Conservation (phyloP, 768 basidiomycete genomes). For the Lentinula sp. region DNA sequence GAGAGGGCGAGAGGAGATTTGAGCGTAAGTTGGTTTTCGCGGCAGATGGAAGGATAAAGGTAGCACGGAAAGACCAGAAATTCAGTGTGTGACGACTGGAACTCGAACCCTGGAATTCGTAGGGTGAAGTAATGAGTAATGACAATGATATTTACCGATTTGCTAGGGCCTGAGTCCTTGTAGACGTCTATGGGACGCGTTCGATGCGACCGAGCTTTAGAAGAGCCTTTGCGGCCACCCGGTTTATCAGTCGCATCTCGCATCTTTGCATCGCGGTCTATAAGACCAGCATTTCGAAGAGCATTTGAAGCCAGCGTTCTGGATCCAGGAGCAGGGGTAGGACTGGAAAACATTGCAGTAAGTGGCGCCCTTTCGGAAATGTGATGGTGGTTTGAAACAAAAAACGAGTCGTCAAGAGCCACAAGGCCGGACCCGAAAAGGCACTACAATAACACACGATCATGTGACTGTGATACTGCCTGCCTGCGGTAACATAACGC, state of each 20-base stretch:
- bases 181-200: slow-evolving; percentile 53
- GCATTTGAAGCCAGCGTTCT: slow-evolving; percentile 56
- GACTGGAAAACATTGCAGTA: slow-evolving; percentile 52
- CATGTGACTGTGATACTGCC: background rate
- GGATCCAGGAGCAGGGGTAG: slow-evolving; percentile 52
- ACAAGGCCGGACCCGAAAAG: background rate
- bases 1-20: slow-evolving; percentile 17
- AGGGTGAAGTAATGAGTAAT: slow-evolving; percentile 18
- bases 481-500: too few species aligned
- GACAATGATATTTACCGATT: slow-evolving; percentile 61
- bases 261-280: slow-evolving; percentile 74
- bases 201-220: slow-evolving; percentile 57
- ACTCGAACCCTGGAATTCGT: slow-evolving; percentile 15
- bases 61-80: slow-evolving; percentile 25
- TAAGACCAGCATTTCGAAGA: slow-evolving; percentile 66
- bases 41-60: slow-evolving; percentile 18
- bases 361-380: background rate
- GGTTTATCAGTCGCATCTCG: slow-evolving; percentile 63
- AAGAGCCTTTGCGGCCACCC: slow-evolving; percentile 65
- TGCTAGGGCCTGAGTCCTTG: slow-evolving; percentile 45
- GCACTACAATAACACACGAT: slow-evolving; percentile 9
- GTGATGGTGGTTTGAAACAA: background rate
- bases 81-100: slow-evolving; percentile 31
- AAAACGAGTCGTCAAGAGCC: background rate
- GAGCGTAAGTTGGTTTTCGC: slow-evolving; percentile 21